Base-by-base conservation (phyloP, 257 asterid genomes). In the Solanum okadae region DNA sequence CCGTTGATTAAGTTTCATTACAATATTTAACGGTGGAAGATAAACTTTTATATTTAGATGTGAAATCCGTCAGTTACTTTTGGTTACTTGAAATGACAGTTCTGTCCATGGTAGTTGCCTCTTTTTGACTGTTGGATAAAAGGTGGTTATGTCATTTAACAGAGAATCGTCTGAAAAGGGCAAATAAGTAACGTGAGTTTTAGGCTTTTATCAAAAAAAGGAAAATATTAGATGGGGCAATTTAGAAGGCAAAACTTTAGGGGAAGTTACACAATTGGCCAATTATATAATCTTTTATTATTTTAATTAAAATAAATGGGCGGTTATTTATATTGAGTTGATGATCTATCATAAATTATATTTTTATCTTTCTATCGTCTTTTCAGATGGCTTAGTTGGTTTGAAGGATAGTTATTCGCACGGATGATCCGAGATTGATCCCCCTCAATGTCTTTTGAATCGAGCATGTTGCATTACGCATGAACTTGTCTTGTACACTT, bases 401-500 rank as follows among this genome's bases (percentile, higher is more conserved):
- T 61, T 61, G 68, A 22, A 22, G 13, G n/a, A n/a, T n/a, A n/a
- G n/a, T n/a, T n/a, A n/a, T n/a, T n/a, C n/a, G n/a, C n/a, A n/a
- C n/a, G n/a, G 12, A 0, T 61, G 2, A 61, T 22, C 0, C n/a
- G 27, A 20, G 11, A 22, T 3, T 22, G 0, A 61, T 61, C 12
- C 4, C 2, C 5, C 68, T 22, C 5, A 23, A 59, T 22, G 13
- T 0, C 3, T 22, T 61, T 61, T 61, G 12, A 22, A 8, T 61
- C 3, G 2, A 61, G 68, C 0, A 9, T 22, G 2, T 61, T 9
- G 5, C 13, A 61, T 8, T 6, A 46, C 16, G 1, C 10, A 56
- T 18, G 0, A 2, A 2, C 5, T 61, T 61, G 12, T 0, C 2
- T 61, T 8, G 13, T 22, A 0, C 68, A 1, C 0, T 22, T 59